Base-by-base conservation (phyloP, 2,329 filamentous ascomycete genomes). In the Diaporthe sp. region DNA sequence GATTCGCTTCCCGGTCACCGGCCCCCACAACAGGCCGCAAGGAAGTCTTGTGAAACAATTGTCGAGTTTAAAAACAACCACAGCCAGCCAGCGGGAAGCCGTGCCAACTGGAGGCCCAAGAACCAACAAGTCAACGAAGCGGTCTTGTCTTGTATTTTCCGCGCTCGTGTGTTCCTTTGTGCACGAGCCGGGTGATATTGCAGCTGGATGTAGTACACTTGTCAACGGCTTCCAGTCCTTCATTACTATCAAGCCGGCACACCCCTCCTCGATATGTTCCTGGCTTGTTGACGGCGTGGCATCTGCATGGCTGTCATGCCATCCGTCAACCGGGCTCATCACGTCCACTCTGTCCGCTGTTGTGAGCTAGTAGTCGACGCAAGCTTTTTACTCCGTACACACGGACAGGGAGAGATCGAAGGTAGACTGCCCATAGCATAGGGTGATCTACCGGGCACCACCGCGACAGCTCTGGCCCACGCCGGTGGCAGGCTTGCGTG, bases 401-500 rank as follows among this genome's bases (percentile, higher is more conserved):
- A 31, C 34, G 19, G 65, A 55, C 34, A 42, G 65, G 31, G 22
- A 68, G 65, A 39, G 46, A 39, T 34, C 31, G 34, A 55, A 42
- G 49, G 34, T 55, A 25, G 49, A 55, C 49, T 69, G 34, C n/a
- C 65, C 49, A 53, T 39, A 39, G 28, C 22, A 55, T 69, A 69
- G 34, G 65, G 65, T 55, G 65, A 69, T 69, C 65, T 55, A 55
- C 65, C 65, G 65, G 65, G 46, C 49, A 69, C 46, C 49, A 69
- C 65, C 65, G 65, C 65, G 49, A 69, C 65, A 55, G 46, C 65
- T 69, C 65, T 55, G 65, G 65, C 49, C 65, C 65, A 69, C 65
- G 65, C 61, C 58, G 58, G 51, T 73, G 71, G 46, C 71, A 62
- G 58, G 46, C 58, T 73, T 73, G 71, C 71, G 71, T 57, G 71